phyloP scores from a whole-genome alignment of 1,284 basidiomycete species.

The Fomitopsis pinicola region DNA sequence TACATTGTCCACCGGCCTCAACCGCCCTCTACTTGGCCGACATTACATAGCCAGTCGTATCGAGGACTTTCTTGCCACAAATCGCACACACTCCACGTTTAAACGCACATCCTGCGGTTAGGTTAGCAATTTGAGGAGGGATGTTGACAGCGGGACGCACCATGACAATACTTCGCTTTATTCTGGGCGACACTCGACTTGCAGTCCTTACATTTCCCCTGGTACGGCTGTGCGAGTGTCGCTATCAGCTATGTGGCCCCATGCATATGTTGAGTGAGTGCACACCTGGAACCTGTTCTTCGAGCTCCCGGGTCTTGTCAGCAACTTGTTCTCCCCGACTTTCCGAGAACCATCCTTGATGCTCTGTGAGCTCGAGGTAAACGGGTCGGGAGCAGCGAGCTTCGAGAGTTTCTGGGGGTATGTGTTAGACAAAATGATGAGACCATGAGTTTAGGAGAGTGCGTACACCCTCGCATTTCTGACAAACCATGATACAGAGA shows the following conservation, averaged over 20 bases:
- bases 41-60: conserved; percentile 79
- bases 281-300: conserved; percentile 71
- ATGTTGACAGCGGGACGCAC: conserved; percentile 33
- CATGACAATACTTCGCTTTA: conserved; percentile 81
- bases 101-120: conserved; percentile 68
- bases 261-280: conserved; percentile 3
- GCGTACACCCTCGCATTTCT: conserved; percentile 66
- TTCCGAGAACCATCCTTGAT: conserved; percentile 78
- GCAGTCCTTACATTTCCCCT: conserved; percentile 80
- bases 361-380: conserved; percentile 61
- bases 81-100: conserved; percentile 81
- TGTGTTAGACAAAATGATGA: neutral
- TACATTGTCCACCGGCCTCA: neutral
- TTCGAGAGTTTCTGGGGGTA: conserved; percentile 69
- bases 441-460: neutral
- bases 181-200: conserved; percentile 79
- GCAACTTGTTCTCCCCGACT: conserved; percentile 75
- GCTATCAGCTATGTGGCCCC: neutral
- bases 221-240: conserved; percentile 59
- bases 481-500: conserved; percentile 62
- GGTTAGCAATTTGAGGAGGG: neutral
- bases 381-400: conserved; percentile 78
- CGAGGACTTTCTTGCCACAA: conserved; percentile 79
- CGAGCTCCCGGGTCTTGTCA: conserved; percentile 53
- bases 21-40: conserved; percentile 56